Evolutionary conservation across 2,329 filamentous ascomycete genomes (phyloP).

Genomic region (Lasiodiplodia sp.): DNA sequence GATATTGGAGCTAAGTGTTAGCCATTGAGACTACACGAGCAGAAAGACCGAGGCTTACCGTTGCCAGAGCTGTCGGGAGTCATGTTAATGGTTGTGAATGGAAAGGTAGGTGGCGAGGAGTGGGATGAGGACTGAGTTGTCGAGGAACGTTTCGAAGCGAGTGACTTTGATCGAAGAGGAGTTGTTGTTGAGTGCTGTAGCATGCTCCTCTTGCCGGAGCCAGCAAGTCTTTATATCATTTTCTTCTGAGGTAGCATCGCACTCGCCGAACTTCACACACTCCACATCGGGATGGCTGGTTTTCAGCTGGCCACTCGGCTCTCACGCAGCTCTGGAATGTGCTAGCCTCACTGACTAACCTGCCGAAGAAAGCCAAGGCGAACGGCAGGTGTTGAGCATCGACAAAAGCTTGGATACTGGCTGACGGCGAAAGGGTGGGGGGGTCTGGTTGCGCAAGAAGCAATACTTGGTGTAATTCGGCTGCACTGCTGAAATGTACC

Average conservation of each 20-base stretch:
- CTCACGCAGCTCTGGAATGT: constrained; percentile 1
- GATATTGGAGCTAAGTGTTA: background rate
- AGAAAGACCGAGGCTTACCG: background rate
- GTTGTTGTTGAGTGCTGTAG: background rate
- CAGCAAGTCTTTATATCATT: background rate
- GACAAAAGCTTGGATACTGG: background rate
- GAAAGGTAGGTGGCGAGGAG: background rate
- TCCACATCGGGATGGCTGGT: constrained; percentile 5
- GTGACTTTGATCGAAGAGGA: background rate
- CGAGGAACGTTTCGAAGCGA: background rate
- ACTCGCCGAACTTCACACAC: background rate
- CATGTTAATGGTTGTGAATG: background rate
- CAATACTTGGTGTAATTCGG: constrained; percentile 16
- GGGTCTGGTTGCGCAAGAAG: constrained; percentile 3
- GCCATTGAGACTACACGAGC: background rate
- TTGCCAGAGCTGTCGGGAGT: constrained; percentile 8
- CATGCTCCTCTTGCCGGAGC: background rate
- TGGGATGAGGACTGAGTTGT: background rate
- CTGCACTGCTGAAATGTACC: background rate
- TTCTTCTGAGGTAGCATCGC: background rate
- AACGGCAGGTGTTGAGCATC: constrained; percentile 3
- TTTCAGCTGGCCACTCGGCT: constrained; percentile 4
- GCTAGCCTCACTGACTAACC: constrained; percentile 1
- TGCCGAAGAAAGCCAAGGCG: background rate
- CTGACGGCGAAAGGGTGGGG: background rate